phyloP scores from a whole-genome alignment of 1,284 basidiomycete genomes.

The Trichosporon sp. region DNA sequence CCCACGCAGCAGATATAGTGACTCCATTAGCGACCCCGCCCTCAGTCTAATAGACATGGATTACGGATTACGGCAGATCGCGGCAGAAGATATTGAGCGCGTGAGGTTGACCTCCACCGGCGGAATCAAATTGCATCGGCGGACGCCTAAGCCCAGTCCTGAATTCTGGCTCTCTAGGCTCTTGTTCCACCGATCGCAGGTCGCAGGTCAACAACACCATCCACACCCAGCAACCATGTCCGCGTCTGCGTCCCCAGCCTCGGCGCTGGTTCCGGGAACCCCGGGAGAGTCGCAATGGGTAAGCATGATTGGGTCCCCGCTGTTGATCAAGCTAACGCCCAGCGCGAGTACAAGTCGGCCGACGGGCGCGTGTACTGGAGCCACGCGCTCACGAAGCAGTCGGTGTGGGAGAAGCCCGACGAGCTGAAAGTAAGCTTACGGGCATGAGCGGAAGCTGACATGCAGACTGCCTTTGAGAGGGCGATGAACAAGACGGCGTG shows the following conservation, averaged over 20 bases:
- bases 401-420: constrained; percentile 52
- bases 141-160: neutral
- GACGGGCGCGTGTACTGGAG: constrained; percentile 50
- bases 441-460: constrained; percentile 48
- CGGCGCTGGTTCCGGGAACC: constrained; percentile 7
- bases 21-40: too few relatives aligned
- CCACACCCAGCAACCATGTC: constrained; percentile 13
- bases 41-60: too few relatives aligned
- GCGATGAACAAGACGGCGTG: constrained; percentile 81
- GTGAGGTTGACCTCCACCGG: neutral
- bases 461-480: constrained; percentile 77
- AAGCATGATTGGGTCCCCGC: neutral
- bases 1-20: too few relatives aligned
- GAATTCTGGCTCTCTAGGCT: neutral
- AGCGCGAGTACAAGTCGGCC: constrained; percentile 47
- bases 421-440: constrained; percentile 38
- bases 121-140: neutral
- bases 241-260: constrained; percentile 19
- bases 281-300: constrained; percentile 25
- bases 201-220: neutral
- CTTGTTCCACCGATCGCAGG: neutral
- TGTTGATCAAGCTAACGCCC: neutral
- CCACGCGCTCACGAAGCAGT: constrained; percentile 48
- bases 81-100: too few relatives aligned
- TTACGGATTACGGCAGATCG: too few relatives aligned